phyloP scores from a whole-genome alignment of 1,284 basidiomycete genomes.

The Ustilago nuda region DNA sequence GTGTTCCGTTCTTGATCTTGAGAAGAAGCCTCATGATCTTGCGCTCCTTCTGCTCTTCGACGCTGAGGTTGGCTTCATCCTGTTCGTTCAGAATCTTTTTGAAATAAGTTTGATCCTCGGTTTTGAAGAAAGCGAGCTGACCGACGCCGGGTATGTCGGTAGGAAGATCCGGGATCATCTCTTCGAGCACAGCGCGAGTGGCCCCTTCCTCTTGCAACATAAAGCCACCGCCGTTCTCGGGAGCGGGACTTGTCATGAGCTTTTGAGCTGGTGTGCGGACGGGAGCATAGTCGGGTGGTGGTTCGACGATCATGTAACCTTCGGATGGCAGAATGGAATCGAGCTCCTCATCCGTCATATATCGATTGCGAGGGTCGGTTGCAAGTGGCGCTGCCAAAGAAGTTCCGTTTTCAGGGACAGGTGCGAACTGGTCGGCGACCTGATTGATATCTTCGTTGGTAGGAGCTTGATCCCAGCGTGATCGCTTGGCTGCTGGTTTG shows the following conservation, averaged over 20 bases:
- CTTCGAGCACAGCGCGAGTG: constrained; percentile 84
- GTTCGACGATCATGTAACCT: constrained; percentile 91
- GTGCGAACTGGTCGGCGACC: constrained; percentile 2
- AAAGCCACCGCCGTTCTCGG: constrained; percentile 80
- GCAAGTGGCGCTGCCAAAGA: constrained; percentile 5
- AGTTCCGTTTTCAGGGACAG: constrained; percentile 18
- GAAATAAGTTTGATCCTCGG: constrained; percentile 97
- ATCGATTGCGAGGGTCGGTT: constrained; percentile 88
- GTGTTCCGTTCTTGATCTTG: constrained; percentile 99
- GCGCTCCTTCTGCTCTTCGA: constrained; percentile 99
- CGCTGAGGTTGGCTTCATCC: constrained; percentile 82
- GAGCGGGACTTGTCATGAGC: constrained; percentile 75
- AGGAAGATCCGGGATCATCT: constrained; percentile 89
- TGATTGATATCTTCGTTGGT: constrained; percentile 60
- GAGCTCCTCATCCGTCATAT: constrained; percentile 94
- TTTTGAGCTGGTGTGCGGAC: constrained; percentile 80
- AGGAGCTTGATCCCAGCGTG: constrained; percentile 94
- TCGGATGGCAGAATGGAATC: constrained; percentile 86
- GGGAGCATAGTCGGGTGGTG: constrained; percentile 92
- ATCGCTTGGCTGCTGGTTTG: constrained; percentile 73
- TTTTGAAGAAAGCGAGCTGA: constrained; percentile 96
- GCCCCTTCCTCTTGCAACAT: constrained; percentile 95
- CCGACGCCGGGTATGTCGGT: constrained; percentile 99
- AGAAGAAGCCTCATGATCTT: constrained; percentile 99
- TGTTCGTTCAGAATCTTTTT: constrained; percentile 95